Conservation (phyloP, 371 early-diverging fungal species). For the Haplosporangium sp. region DNA sequence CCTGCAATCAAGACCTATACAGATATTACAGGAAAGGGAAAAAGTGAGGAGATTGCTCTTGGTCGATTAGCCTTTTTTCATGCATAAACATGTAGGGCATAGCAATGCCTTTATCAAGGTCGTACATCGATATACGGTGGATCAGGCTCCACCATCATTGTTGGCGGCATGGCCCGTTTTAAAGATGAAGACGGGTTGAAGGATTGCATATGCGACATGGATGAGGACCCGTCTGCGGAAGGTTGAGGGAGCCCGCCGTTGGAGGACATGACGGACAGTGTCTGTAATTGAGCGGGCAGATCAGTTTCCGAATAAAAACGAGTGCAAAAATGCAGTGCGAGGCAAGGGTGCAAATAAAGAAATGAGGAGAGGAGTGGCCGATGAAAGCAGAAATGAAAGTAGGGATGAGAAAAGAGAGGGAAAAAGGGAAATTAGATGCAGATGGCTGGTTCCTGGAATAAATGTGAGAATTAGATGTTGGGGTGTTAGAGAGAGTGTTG, state of each 20-base stretch:
- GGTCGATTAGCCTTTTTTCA: background rate
- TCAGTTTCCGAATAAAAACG: background rate
- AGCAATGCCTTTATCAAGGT: too few relatives aligned
- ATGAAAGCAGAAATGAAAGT: too few relatives aligned
- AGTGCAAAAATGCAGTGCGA: background rate
- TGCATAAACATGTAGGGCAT: background rate
- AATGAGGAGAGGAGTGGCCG: background rate
- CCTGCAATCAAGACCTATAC: slow-evolving; percentile 71
- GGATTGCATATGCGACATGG: slow-evolving; percentile 32
- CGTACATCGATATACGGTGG: slow-evolving; percentile 46
- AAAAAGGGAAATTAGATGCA: background rate
- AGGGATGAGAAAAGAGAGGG: background rate
- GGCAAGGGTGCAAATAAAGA: background rate
- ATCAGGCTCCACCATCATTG: slow-evolving; percentile 15
- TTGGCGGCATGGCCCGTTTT: slow-evolving; percentile 37
- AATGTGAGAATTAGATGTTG: too few relatives aligned
- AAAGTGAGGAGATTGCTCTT: background rate
- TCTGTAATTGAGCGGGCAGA: background rate
- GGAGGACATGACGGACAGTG: slow-evolving; percentile 30
- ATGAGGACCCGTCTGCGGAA: slow-evolving; percentile 19
- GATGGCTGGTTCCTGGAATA: background rate
- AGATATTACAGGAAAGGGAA: background rate
- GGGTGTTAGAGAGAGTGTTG: background rate
- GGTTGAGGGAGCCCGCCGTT: slow-evolving; percentile 35
- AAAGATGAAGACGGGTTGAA: slow-evolving; percentile 33